A percentile compares a stretch with the other conserved stretches of the same genome.
phyloP scores from a whole-genome alignment of 2,329 filamentous ascomycete species.

The Phialophora macrospora region DNA sequence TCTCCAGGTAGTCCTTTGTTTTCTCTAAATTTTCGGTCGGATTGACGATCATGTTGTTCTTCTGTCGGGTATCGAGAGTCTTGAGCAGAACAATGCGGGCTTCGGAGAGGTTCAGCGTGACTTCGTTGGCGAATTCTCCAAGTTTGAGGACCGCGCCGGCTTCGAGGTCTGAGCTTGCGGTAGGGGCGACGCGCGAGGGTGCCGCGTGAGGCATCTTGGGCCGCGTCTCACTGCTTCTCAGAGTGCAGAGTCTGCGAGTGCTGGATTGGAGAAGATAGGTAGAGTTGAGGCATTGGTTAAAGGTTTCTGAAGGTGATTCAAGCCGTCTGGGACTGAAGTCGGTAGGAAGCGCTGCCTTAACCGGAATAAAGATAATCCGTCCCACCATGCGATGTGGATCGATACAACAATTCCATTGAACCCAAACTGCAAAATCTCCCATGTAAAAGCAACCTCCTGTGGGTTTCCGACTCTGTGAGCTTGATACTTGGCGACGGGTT shows the following conservation, averaged over 20 bases:
- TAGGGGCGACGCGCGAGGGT: slow-evolving; percentile 42
- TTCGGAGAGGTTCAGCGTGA: slow-evolving; percentile 89
- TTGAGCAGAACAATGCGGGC: slow-evolving; percentile 90
- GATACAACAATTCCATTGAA: no score
- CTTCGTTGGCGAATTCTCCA: slow-evolving; percentile 90
- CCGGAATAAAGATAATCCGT: neutral
- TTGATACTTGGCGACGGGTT: neutral
- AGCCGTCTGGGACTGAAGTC: neutral
- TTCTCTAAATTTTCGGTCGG: slow-evolving; percentile 70
- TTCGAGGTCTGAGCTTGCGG: slow-evolving; percentile 78
- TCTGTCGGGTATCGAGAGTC: slow-evolving; percentile 68
- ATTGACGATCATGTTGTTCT: slow-evolving; percentile 48
- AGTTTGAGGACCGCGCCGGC: slow-evolving; percentile 80
- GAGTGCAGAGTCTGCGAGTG: neutral
- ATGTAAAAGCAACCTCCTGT: neutral
- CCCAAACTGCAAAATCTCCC: neutral
- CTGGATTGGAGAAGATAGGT: neutral
- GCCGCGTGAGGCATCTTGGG: slow-evolving; percentile 37
- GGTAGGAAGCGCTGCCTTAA: neutral
- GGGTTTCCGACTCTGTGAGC: neutral
- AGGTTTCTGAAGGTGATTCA: neutral
- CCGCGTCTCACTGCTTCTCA: neutral
- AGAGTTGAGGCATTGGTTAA: neutral
- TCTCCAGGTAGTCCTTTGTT: slow-evolving; percentile 89
- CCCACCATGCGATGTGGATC: no score